Evolutionary conservation across 805 yeast species (phyloP).

Genomic region (Saccharomycopsis oosterbeekiorum): DNA sequence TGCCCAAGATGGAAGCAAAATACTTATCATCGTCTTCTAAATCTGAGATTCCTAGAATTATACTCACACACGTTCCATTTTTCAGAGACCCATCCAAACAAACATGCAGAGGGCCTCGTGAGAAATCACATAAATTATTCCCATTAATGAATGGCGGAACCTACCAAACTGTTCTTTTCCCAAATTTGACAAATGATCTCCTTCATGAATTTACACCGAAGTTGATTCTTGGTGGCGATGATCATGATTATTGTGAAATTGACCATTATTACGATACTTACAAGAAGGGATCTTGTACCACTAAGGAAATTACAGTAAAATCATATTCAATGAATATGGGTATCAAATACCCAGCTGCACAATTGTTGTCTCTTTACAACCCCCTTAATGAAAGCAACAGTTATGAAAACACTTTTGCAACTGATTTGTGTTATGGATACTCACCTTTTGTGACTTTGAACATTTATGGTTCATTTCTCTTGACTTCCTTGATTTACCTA

Average conservation of each 20-base stretch:
- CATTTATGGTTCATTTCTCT: slow-evolving; percentile 7
- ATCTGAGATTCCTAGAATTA: slow-evolving; percentile 42
- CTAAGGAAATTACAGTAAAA: slow-evolving; percentile 80
- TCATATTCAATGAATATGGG: slow-evolving; percentile 93
- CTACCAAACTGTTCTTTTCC: slow-evolving; percentile 80
- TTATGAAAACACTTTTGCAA: slow-evolving; percentile 26
- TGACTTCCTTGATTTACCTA: not conserved
- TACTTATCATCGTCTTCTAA: not conserved
- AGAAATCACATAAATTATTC: slow-evolving; percentile 45
- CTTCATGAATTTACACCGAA: slow-evolving; percentile 53
- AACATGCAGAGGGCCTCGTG: slow-evolving; percentile 70
- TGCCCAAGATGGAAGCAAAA: slow-evolving; percentile 22
- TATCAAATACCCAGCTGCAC: slow-evolving; percentile 74
- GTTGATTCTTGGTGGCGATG: slow-evolving; percentile 82
- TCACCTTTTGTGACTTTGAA: slow-evolving; percentile 14
- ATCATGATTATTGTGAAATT: slow-evolving; percentile 89
- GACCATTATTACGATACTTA: slow-evolving; percentile 35
- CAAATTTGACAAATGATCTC: slow-evolving; percentile 47
- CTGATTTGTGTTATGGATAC: slow-evolving; percentile 38
- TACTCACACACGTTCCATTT: slow-evolving; percentile 83
- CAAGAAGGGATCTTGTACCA: slow-evolving; percentile 18
- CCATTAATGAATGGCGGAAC: slow-evolving; percentile 72
- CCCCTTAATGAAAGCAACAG: slow-evolving; percentile 25
- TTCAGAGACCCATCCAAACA: slow-evolving; percentile 55
- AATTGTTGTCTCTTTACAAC: slow-evolving; percentile 58